A percentile compares a stretch with the other conserved stretches of the same genome.
Conservation (phyloP, 306 rosid species). For the Urtica urens region DNA sequence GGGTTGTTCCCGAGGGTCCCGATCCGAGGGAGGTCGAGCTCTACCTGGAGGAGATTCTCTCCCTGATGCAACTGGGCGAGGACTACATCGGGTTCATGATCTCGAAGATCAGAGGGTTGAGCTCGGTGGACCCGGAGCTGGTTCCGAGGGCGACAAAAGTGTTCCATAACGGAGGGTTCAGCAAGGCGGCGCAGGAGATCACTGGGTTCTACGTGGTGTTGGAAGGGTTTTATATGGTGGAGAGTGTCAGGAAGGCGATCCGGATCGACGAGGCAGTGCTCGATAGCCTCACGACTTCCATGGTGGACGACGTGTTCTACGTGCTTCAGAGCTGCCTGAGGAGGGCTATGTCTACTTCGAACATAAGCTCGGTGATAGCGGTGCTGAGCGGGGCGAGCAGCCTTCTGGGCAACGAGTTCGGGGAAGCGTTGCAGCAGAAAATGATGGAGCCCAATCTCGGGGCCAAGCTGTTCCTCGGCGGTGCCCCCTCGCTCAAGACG, state of each 20-base stretch:
- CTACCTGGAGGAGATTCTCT: constrained; percentile 76
- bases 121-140: constrained; percentile 75
- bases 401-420: constrained; percentile 72
- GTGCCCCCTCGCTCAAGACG: constrained; percentile 75
- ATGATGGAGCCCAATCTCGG: constrained; percentile 89
- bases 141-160: constrained; percentile 84
- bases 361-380: constrained; percentile 81
- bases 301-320: constrained; percentile 96
- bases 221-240: constrained; percentile 96
- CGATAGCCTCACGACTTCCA: constrained; percentile 85
- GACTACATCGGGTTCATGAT: constrained; percentile 85
- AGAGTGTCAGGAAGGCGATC: constrained; percentile 87
- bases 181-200: constrained; percentile 74
- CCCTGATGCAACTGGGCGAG: constrained; percentile 83
- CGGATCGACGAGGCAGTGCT: constrained; percentile 74
- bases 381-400: constrained; percentile 82
- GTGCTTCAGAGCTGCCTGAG: constrained; percentile 85
- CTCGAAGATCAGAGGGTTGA: constrained; percentile 65
- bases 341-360: constrained; percentile 79
- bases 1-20: constrained; percentile 64
- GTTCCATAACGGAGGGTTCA: constrained; percentile 76
- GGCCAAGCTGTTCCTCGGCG: constrained; percentile 83
- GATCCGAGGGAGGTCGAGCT: constrained; percentile 81
- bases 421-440: constrained; percentile 75
- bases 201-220: constrained; percentile 84